These are phyloP conservation scores for Curvularia sp. DNA, from an alignment of 2,329 filamentous ascomycete species.

Conservation along the genomic window DNA sequence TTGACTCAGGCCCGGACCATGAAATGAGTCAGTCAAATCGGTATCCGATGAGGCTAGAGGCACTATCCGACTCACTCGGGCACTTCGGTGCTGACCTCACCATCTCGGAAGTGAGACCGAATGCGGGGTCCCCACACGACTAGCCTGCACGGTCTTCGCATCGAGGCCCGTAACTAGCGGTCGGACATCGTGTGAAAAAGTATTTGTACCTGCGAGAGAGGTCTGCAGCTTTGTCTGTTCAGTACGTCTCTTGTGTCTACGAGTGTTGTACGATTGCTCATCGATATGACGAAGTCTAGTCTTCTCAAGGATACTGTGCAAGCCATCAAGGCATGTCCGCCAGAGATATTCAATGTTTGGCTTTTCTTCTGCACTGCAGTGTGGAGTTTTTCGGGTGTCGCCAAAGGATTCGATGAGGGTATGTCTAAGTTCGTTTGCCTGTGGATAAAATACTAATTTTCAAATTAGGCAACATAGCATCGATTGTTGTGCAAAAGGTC, in stretches of 20 bases:
- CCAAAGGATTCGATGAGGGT: slow-evolving; percentile 1
- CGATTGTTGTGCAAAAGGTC: neutral
- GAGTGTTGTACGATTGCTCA: neutral
- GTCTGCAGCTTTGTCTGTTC: neutral
- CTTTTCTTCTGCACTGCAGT: slow-evolving; percentile 1
- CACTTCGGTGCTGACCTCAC: neutral
- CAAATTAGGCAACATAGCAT: neutral
- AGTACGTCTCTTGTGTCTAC: neutral
- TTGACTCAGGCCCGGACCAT: neutral
- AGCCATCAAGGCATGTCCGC: slow-evolving; percentile 1
- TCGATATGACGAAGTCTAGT: neutral
- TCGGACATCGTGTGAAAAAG: neutral
- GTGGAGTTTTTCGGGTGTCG: neutral
- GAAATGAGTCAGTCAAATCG: neutral
- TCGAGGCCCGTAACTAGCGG: neutral
- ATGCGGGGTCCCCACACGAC: neutral
- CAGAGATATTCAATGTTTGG: neutral
- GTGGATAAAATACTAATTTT: neutral
- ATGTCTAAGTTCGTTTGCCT: neutral
- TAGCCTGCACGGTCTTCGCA: neutral
- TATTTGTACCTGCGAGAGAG: neutral
- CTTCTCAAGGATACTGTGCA: neutral
- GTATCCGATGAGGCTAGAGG: neutral
- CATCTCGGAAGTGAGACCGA: neutral
- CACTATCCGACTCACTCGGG: neutral